A percentile compares a stretch with the other conserved stretches of the same genome.
Evolutionary conservation across 1,284 basidiomycete species (phyloP).

Genomic region (Amylostereum areolatum): DNA sequence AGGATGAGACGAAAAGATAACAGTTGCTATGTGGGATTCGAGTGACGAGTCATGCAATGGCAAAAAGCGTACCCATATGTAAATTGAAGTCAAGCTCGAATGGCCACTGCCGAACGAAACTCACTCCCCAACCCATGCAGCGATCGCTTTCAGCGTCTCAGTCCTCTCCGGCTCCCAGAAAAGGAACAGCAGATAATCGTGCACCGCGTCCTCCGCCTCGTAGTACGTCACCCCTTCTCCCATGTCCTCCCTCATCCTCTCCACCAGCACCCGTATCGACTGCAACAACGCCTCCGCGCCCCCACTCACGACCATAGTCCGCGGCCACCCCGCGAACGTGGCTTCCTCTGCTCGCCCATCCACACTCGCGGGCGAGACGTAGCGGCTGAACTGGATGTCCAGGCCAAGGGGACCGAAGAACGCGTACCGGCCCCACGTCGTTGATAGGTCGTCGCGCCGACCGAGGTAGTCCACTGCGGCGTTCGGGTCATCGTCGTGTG

Average conservation of each 20-base stretch:
- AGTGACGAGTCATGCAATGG: too few relatives aligned
- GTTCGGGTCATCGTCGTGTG: slow-evolving; percentile 25
- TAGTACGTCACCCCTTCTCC: slow-evolving; percentile 35
- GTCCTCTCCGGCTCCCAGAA: slow-evolving; percentile 50
- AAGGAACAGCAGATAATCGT: slow-evolving; percentile 44
- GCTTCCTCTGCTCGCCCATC: slow-evolving; percentile 21
- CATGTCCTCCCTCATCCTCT: slow-evolving; percentile 15
- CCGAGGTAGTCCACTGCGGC: slow-evolving; percentile 34
- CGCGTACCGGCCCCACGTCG: slow-evolving; percentile 26
- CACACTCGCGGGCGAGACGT: slow-evolving; percentile 48
- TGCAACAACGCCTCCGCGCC: slow-evolving; percentile 47
- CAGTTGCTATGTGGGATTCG: too few relatives aligned
- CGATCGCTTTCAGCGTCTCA: slow-evolving; percentile 38
- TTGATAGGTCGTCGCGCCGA: slow-evolving; percentile 1
- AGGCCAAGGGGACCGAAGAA: slow-evolving; percentile 38
- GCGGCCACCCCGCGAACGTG: slow-evolving; percentile 46
- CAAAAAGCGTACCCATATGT: too few relatives aligned
- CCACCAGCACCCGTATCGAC: slow-evolving; percentile 27
- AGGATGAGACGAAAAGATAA: too few relatives aligned
- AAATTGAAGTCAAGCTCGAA: too few relatives aligned
- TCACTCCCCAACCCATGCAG: slow-evolving; percentile 36
- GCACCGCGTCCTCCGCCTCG: slow-evolving; percentile 43
- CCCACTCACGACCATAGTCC: slow-evolving; percentile 47
- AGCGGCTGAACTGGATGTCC: slow-evolving; percentile 37
- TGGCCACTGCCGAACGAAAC: too few relatives aligned